A percentile compares a stretch with the other conserved stretches of the same genome.
These are phyloP conservation scores for Oxyria digyna DNA, from an alignment of 148 eudicot species.

Conservation along the genomic window DNA sequence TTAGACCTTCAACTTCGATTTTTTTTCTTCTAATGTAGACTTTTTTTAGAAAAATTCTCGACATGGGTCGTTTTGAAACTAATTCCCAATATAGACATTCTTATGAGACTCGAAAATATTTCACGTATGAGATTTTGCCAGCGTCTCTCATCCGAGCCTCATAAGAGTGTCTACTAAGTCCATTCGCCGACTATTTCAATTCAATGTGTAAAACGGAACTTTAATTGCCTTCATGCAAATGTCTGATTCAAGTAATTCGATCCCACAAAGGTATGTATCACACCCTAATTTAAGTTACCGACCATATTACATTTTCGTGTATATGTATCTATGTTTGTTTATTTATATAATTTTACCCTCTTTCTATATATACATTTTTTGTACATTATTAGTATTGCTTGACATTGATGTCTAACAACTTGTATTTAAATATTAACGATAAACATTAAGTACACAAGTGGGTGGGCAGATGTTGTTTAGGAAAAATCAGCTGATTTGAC, in stretches of 20 bases:
- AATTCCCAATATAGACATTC: too few species aligned
- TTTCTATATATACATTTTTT: background rate
- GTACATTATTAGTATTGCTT: background rate
- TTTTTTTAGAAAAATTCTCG: too few species aligned
- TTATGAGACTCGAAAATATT: too few species aligned
- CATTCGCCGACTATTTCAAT: too few species aligned
- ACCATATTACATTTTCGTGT: background rate
- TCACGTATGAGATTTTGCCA: too few species aligned
- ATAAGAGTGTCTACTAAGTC: too few species aligned
- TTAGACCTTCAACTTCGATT: too few species aligned
- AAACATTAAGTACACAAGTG: background rate
- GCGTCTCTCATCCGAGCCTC: too few species aligned
- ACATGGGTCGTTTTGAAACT: too few species aligned
- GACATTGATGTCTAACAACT: slow-evolving; percentile 3
- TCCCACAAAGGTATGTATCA: background rate
- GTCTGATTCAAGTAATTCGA: background rate
- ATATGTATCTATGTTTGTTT: background rate
- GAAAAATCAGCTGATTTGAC: background rate
- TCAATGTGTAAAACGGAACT: too few species aligned
- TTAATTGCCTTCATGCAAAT: too few species aligned
- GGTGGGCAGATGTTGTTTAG: background rate
- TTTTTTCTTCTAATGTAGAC: too few species aligned
- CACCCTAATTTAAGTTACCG: background rate
- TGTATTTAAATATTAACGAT: background rate
- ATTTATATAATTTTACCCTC: background rate